These are phyloP conservation scores for Hortiboletus flavorubellus DNA, from an alignment of 768 basidiomycete genomes.

Conservation along the genomic window DNA sequence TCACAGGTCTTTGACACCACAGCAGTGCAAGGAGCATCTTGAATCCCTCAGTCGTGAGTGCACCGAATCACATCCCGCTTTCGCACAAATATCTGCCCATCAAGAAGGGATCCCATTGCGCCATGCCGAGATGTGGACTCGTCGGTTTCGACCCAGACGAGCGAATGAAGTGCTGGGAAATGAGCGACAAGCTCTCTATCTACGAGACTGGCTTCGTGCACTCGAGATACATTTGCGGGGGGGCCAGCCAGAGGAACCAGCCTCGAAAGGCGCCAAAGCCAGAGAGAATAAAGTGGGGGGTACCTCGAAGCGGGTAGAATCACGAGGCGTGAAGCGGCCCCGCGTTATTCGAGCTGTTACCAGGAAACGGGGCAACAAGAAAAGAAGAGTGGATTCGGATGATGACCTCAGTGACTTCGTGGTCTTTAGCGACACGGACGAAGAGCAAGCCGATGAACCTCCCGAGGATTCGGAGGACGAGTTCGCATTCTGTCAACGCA, in stretches of 20 bases:
- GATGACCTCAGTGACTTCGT: constrained; percentile 61
- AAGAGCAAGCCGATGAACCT: constrained; percentile 29
- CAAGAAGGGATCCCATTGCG: constrained; percentile 10
- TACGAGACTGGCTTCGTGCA: constrained; percentile 78
- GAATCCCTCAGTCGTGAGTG: constrained; percentile 16
- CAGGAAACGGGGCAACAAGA: constrained; percentile 50
- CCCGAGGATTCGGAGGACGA: constrained; percentile 40
- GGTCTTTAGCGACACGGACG: constrained; percentile 39
- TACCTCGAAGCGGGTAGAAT: constrained; percentile 23
- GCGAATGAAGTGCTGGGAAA: constrained; percentile 81
- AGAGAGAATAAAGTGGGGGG: constrained; percentile 14
- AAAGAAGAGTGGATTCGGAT: constrained; percentile 47
- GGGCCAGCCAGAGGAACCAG: constrained; percentile 5
- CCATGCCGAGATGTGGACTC: constrained; percentile 56
- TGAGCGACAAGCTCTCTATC: constrained; percentile 60
- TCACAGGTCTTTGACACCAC: constrained; percentile 6
- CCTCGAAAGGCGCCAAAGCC: not conserved
- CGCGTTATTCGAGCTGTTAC: constrained; percentile 53
- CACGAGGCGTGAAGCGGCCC: constrained; percentile 54
- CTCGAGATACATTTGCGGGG: constrained; percentile 51
- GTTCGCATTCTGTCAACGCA: constrained; percentile 26
- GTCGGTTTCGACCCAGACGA: constrained; percentile 70
- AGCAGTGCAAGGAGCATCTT: constrained; percentile 17
- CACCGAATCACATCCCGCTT: constrained; percentile 45
- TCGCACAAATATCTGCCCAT: constrained; percentile 37